Base-by-base conservation (phyloP, 805 yeast species). In the Candida ovalis region DNA sequence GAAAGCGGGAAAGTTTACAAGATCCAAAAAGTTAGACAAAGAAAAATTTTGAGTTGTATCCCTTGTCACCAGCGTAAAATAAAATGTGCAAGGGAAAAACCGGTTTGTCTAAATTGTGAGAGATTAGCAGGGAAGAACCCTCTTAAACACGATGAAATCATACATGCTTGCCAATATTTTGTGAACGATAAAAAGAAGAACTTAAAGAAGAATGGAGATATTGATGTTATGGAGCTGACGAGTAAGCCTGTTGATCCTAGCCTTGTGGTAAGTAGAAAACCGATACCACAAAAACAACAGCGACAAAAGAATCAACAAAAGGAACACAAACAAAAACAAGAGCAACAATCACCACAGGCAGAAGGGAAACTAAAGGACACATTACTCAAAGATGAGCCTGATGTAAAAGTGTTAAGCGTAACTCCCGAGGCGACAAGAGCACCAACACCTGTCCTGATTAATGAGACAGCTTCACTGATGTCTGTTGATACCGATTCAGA, bases 1-100 rank as follows among this genome's bases (percentile, higher is more conserved):
- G 51, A 58, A 9, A 58, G 55, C 38, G 63, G 63, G 9, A 77
- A 76, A 52, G 76, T 80, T 6, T 76, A 77, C 69, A 81, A 81
- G 60, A 76, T 80, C 17, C 87, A 81, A 55, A 78, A 77, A 49
- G 69, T 81, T 3, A 74, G 87, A 51, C 87, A 81, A 60, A 61
- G 87, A 46, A 75, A 75, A 56, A 80, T 81, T 40, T 67, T 76
- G 40, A 72, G 78, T 45, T 81, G 87, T 61, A 78, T 81, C 13
- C 75, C 82, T 35, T 81, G 87, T 52, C 87, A 81, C 60, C 78
- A 80, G 49, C 77, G 83, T 61, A 83, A 83, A 64, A 80, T 83
- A 53, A 81, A 81, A 56, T 84, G 89, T 64, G 80, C 82, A 15
- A 75, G 85, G 48, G 75, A 71, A 40, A 75, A 72, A 30, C 88